These are phyloP conservation scores for Rutstroemia sp. DNA, from an alignment of 2,329 filamentous ascomycete species.

Conservation along the genomic window DNA sequence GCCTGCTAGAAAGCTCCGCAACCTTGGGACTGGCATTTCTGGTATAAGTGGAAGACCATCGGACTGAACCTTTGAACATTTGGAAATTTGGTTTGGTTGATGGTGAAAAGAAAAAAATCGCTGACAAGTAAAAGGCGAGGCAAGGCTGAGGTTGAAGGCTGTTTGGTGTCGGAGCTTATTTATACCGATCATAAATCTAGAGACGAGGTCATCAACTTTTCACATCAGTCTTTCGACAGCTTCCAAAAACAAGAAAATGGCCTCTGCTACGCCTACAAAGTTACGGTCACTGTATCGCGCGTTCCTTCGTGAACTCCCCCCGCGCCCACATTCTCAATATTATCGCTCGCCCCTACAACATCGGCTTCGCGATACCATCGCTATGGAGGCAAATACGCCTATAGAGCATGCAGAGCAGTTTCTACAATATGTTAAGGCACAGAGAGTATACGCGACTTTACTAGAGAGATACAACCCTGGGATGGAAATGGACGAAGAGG, in stretches of 20 bases:
- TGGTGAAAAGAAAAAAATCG: background rate
- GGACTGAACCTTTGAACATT: constrained; percentile 8
- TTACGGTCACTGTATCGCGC: constrained; percentile 79
- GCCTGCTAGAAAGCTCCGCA: too few species aligned
- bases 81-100: background rate
- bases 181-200: background rate
- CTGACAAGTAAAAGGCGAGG: background rate
- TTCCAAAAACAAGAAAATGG: constrained; percentile 14
- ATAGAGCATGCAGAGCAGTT: constrained; percentile 64
- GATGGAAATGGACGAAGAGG: constrained; percentile 78
- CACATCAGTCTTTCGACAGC: background rate
- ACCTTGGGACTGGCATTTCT: too few species aligned
- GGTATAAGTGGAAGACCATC: constrained; percentile 3
- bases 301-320: constrained; percentile 81
- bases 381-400: constrained; percentile 29
- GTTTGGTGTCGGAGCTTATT: background rate
- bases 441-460: constrained; percentile 72
- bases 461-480: constrained; percentile 92
- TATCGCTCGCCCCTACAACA: constrained; percentile 62
- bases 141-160: background rate
- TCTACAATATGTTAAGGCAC: constrained; percentile 73
- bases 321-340: constrained; percentile 44
- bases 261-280: constrained; percentile 34
- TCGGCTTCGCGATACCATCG: constrained; percentile 59
- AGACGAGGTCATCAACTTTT: background rate